Evolutionary conservation across 73 alveolate species (phyloP).

Genomic region (Diophrys appendiculata): DNA sequence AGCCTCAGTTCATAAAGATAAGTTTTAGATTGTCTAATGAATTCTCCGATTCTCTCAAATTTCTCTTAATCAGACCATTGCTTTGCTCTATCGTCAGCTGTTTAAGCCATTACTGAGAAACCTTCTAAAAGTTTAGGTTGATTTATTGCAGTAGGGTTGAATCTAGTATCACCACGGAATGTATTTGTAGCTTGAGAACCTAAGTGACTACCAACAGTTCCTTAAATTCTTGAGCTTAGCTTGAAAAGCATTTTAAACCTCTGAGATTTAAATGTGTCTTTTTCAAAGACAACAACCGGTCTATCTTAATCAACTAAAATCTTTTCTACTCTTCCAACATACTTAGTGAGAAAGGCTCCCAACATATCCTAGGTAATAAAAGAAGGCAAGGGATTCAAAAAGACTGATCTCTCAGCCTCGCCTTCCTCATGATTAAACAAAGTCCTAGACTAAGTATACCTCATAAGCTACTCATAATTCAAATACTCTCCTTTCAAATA

Average conservation of each 20-base stretch:
- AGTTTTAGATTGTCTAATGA: slow-evolving; percentile 7
- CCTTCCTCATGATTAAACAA: too few species aligned
- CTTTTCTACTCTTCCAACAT: slow-evolving; percentile 31
- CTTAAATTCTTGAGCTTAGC: not conserved
- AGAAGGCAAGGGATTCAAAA: slow-evolving; percentile 30
- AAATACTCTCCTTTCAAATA: slow-evolving; percentile 50
- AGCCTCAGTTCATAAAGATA: slow-evolving; percentile 51
- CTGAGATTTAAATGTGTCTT: slow-evolving; percentile 30
- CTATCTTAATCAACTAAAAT: slow-evolving; percentile 33
- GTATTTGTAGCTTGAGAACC: too few species aligned
- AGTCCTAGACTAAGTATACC: too few species aligned
- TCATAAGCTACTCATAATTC: slow-evolving; percentile 33
- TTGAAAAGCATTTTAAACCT: slow-evolving; percentile 9
- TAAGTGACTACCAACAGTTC: too few species aligned
- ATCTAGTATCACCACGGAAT: too few species aligned
- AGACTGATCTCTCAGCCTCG: slow-evolving; percentile 40
- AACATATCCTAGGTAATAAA: slow-evolving; percentile 39
- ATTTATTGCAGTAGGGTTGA: too few species aligned
- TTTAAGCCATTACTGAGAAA: not conserved
- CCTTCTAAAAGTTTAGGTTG: too few species aligned
- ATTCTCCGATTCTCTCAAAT: not conserved
- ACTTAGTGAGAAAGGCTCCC: slow-evolving; percentile 22
- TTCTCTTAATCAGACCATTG: not conserved
- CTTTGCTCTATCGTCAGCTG: not conserved
- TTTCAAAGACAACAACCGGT: slow-evolving; percentile 42